These are phyloP conservation scores for Odontarrhena argentea DNA, from an alignment of 345 rosid genomes.

Conservation along the genomic window DNA sequence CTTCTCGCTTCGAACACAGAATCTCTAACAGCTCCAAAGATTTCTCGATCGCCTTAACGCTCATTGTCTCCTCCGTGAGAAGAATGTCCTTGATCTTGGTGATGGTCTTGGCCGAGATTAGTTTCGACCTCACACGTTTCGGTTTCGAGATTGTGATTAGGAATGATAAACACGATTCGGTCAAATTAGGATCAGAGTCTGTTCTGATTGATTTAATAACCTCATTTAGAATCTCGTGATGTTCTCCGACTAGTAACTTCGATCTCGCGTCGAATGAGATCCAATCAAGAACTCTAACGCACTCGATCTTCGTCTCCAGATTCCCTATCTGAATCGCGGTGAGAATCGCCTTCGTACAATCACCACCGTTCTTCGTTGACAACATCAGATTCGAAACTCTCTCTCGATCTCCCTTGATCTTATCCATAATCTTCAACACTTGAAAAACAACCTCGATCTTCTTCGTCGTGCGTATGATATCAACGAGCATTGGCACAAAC, in stretches of 20 bases:
- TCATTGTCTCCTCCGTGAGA: slow-evolving; percentile 26
- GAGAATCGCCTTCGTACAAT: slow-evolving; percentile 51
- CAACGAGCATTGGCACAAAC: slow-evolving; percentile 54
- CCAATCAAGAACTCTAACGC: slow-evolving; percentile 60
- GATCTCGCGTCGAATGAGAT: slow-evolving; percentile 59
- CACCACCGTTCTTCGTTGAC: slow-evolving; percentile 35
- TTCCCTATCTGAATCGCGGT: slow-evolving; percentile 51
- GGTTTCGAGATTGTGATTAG: slow-evolving; percentile 53
- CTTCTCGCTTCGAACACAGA: slow-evolving; percentile 64
- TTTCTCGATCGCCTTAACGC: slow-evolving; percentile 58
- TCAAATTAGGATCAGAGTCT: slow-evolving; percentile 51
- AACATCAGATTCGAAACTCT: slow-evolving; percentile 47
- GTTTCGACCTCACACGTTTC: slow-evolving; percentile 54
- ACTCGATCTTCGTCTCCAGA: slow-evolving; percentile 54
- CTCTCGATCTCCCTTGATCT: slow-evolving; percentile 45
- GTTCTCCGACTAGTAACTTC: slow-evolving; percentile 57
- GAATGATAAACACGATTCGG: slow-evolving; percentile 64
- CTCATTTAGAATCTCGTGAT: slow-evolving; percentile 52
- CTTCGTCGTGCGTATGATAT: slow-evolving; percentile 35
- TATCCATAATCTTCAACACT: slow-evolving; percentile 52
- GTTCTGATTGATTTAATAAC: slow-evolving; percentile 44
- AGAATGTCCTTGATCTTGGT: slow-evolving; percentile 50
- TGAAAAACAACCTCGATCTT: slow-evolving; percentile 44
- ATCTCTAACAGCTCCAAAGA: slow-evolving; percentile 66
- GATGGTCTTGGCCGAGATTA: slow-evolving; percentile 47